Evolutionary conservation across 2,329 filamentous ascomycete genomes (phyloP), one percentile per base, ranked within the genome.

Genomic region (Verticillium longisporum): DNA sequence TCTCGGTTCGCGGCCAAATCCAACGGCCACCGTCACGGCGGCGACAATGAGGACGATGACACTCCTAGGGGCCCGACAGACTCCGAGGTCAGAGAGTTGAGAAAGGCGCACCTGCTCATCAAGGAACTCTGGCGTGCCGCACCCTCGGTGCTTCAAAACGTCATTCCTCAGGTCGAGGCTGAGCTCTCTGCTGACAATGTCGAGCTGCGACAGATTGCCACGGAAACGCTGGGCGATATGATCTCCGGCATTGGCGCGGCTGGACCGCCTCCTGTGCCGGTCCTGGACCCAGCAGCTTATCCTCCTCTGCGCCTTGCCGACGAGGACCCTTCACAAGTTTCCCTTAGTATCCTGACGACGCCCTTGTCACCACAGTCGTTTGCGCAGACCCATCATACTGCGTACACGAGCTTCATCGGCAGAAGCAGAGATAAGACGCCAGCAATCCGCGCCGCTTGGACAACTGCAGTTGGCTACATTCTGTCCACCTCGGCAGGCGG

Each of bases 221-320:
- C 94, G 0, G 92, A 98, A 74, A 97, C 95, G 0, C 85, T 99
- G 45, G 95, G 96, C 59, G 94, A 98, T 71, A 93, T 99, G 81
- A 89, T 96, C 32, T 89, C 94, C 50, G 94, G 94, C 6, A 96
- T 98, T 71, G 94, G 94, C 57, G 91, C 94, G 63, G 92, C 93
- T 63, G 94, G 94, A 0, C 90, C 91, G 60, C 92, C 93, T 15
- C 85, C 89, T 14, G 77, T 86, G 6, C 84, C 89, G 10, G 74
- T 79, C 1, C 82, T 97, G 70, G 92, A 97, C 69, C 91, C 94
- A 13, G 84, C 89, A 26, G 88, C 89, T 34, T 97, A 96, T 69
- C 94, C 94, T n/a, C 88, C 89, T 4, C 78, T 89, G 56, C 88
- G 83, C 63, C 73, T 91, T 38, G 75, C 82, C 26, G 85, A 87